Evolutionary conservation across 148 eudicot genomes (phyloP), one percentile per base, ranked within the genome.

Genomic region (Camellia lanceoleosa): DNA sequence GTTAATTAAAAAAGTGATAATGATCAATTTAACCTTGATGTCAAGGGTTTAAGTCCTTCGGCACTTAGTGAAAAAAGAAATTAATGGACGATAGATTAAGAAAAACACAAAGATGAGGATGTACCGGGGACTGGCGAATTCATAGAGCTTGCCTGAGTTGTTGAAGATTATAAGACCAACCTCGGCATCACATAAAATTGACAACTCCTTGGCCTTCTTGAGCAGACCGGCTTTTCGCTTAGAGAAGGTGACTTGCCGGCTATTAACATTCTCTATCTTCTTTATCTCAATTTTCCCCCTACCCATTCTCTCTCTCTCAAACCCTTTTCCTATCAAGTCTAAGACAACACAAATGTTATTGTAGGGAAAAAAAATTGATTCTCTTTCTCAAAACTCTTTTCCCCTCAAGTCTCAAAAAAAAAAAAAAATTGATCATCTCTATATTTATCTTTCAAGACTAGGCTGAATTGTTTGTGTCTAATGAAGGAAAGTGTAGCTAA

Each of bases 171-270:
- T 81, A 54, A 87, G 86, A 6, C 80, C 89, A 16, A 87, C 84
- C 42, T 87, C 78, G 30, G 89, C 87, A 47, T 87, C 87, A 52
- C 89, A 87, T 76, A 87, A 69, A 12, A 87, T 82, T 3, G 89
- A 73, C 78, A 87, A 68, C 72, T 87, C 89, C 76, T 71, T 85
- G 1, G 89, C 89, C 82, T 87, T 87, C 84, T 87, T 87, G 20
- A 87, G 38, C 76, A 87, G 69, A 0, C 89, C 89, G 8, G 80
- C 75, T 0, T 87, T 82, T 3, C 89, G 78, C 58, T 87, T 87
- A 3, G 89, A 87, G 73, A 87, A 87, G 42, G 89, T 87, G 16
- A 87, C 89, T 60, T 87, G 89, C 55, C 89, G 72, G 78, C 86
- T 87, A 55, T 81, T 87, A 2, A 78, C 55, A 41, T 87, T 87